Conservation (phyloP, 2,329 filamentous ascomycete species). For the Penicillium sp. region DNA sequence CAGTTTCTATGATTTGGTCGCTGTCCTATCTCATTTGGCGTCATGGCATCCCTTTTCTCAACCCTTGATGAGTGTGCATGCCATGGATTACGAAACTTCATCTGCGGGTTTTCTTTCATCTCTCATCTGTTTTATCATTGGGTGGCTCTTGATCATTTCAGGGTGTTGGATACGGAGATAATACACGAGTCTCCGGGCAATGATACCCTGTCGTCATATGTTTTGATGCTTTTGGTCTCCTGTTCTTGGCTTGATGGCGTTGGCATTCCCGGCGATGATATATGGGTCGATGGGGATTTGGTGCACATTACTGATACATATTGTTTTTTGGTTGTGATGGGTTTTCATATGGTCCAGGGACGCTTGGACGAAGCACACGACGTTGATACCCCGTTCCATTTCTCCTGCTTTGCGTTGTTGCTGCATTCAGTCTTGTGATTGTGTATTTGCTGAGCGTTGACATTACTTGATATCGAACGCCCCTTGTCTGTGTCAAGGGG, state of each 20-base stretch:
- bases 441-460: constrained; percentile 16
- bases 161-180: constrained; percentile 36
- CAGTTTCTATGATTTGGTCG: too few species aligned
- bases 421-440: constrained; percentile 7
- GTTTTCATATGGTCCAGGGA: constrained; percentile 10
- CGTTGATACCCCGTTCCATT: constrained; percentile 17
- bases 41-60: too few species aligned
- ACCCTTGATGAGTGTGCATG: too few species aligned
- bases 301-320: constrained; percentile 14
- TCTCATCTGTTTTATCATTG: constrained; percentile 17
- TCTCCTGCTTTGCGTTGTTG: constrained; percentile 4
- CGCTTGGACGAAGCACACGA: constrained; percentile 21
- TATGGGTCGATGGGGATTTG: constrained; percentile 19
- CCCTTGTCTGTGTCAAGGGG: too few species aligned
- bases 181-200: constrained; percentile 41
- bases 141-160: constrained; percentile 15
- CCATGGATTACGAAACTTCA: too few species aligned
- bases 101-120: too few species aligned
- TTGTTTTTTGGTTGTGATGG: not conserved
- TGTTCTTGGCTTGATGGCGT: constrained; percentile 16
- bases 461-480: too few species aligned
- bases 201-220: constrained; percentile 35
- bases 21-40: too few species aligned
- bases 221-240: constrained; percentile 12
- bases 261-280: constrained; percentile 20